phyloP scores from a whole-genome alignment of 1,284 basidiomycete genomes.

The Microbotryum silenes-acaulis region DNA sequence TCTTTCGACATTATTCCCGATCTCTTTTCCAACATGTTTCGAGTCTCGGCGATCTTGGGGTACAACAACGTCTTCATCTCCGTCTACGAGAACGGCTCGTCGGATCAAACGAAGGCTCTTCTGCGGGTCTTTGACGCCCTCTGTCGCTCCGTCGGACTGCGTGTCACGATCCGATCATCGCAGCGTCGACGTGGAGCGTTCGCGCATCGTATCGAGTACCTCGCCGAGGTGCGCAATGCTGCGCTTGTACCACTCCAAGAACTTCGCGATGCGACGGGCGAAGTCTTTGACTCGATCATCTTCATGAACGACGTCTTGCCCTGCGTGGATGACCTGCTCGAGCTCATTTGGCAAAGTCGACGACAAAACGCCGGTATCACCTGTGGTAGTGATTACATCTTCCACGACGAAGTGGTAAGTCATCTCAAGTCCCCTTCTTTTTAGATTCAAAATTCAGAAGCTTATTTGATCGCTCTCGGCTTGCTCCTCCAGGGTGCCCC shows the following conservation, averaged over 20 bases:
- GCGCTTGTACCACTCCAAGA: constrained; percentile 89
- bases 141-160: constrained; percentile 74
- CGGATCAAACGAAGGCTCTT: constrained; percentile 91
- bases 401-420: constrained; percentile 75
- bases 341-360: constrained; percentile 88
- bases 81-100: constrained; percentile 94
- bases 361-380: constrained; percentile 90
- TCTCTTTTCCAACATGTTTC: constrained; percentile 89
- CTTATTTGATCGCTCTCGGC: neutral
- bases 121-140: constrained; percentile 86
- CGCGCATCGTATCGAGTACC: constrained; percentile 95
- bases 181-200: constrained; percentile 88
- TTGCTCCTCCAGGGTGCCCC: constrained; percentile 53
- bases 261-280: constrained; percentile 75
- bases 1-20: constrained; percentile 89
- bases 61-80: constrained; percentile 95
- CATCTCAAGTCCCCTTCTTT: neutral
- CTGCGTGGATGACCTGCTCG: constrained; percentile 87
- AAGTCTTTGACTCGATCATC: constrained; percentile 86
- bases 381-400: constrained; percentile 95
- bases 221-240: constrained; percentile 90
- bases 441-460: neutral
- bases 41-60: constrained; percentile 75
- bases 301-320: constrained; percentile 96
- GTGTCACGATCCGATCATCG: constrained; percentile 81